Evolutionary conservation across 2,329 filamentous ascomycete species (phyloP).

Genomic region (Leptographium procerum): DNA sequence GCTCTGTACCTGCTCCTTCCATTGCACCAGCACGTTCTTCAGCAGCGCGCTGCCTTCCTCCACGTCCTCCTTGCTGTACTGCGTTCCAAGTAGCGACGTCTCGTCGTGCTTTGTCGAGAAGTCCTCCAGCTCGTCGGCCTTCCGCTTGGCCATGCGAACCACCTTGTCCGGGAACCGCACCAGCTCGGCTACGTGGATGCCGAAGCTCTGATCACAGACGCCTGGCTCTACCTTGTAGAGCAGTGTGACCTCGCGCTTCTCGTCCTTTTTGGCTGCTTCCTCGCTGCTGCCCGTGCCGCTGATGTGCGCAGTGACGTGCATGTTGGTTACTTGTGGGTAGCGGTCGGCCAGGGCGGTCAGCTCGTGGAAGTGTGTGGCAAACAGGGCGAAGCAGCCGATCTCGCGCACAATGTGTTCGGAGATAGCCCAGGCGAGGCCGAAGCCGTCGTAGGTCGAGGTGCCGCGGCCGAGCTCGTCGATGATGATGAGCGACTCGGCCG

Average conservation of each 20-base stretch:
- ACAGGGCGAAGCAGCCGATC: conserved; percentile 87
- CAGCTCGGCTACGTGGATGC: conserved; percentile 94
- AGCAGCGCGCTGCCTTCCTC: conserved; percentile 78
- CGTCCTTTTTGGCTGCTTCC: conserved; percentile 13
- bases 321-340: conserved; percentile 77
- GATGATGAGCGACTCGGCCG: conserved; percentile 90
- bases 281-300: conserved; percentile 30
- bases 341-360: conserved; percentile 81
- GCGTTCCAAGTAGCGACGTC: conserved; percentile 29
- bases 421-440: conserved; percentile 98
- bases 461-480: conserved; percentile 95
- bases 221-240: conserved; percentile 95
- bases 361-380: conserved; percentile 98
- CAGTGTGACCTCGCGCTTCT: conserved; percentile 77
- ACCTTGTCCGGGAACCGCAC: conserved; percentile 96
- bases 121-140: conserved; percentile 95
- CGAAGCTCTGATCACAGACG: conserved; percentile 94
- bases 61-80: conserved; percentile 73
- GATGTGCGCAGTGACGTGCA: conserved; percentile 95
- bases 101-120: conserved; percentile 72
- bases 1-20: conserved; percentile 63
- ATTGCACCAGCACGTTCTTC: conserved; percentile 70
- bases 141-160: conserved; percentile 97
- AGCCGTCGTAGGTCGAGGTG: conserved; percentile 96
- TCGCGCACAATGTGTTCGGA: conserved; percentile 94